A percentile compares a stretch with the other conserved stretches of the same genome.
Conservation (phyloP, 2,329 filamentous ascomycete genomes). For the Penicillium vulpinum region DNA sequence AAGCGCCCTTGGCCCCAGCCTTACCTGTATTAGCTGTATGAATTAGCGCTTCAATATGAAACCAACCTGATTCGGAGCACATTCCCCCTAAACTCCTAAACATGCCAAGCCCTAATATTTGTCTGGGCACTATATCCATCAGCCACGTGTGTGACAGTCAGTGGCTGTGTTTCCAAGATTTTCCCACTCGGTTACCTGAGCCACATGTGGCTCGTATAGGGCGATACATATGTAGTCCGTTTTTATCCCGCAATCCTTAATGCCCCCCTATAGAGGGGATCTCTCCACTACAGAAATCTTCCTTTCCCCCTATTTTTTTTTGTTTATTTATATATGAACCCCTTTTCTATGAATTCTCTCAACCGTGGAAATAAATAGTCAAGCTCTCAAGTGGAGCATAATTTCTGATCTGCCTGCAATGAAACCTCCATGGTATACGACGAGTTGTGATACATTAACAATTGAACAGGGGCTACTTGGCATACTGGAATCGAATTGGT, state of each 20-base stretch:
- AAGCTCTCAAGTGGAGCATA: slow-evolving; percentile 3
- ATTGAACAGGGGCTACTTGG: slow-evolving; percentile 1
- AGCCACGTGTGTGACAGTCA: slow-evolving; percentile 25
- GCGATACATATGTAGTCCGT: neutral
- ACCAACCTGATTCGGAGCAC: neutral
- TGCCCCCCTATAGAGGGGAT: neutral
- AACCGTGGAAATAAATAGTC: slow-evolving; percentile 6
- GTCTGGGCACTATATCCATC: neutral
- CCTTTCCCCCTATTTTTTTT: neutral
- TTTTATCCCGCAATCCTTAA: neutral
- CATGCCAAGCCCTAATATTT: neutral
- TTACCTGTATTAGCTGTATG: neutral
- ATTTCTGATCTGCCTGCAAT: neutral
- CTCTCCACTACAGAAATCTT: slow-evolving; percentile 1
- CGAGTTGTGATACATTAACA: slow-evolving; percentile 1
- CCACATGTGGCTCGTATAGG: slow-evolving; percentile 25
- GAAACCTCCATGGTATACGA: neutral
- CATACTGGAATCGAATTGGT: neutral
- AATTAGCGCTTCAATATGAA: neutral
- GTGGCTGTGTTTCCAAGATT: slow-evolving; percentile 23
- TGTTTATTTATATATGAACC: neutral
- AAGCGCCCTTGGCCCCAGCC: neutral
- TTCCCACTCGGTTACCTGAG: slow-evolving; percentile 8
- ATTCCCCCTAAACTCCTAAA: neutral
- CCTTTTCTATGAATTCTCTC: neutral